Evolutionary conservation across 108 stramenopile species (phyloP), one percentile per base, ranked within the genome.

Genomic region (Epipyxis sp.): DNA sequence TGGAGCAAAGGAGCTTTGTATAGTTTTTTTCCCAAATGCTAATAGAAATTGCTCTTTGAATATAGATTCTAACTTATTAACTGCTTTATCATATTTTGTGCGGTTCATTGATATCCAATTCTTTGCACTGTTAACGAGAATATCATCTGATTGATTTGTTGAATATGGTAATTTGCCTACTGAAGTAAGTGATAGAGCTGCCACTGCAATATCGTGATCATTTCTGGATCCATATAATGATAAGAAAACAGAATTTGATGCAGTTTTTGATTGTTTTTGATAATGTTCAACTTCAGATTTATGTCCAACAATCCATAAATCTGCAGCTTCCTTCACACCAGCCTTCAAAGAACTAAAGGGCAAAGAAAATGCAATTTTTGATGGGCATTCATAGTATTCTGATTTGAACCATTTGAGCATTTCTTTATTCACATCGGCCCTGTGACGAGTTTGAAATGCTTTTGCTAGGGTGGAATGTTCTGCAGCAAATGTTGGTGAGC

Each of bases 251-350:
- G 61, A 65, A 3, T 29, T 37, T 6, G 34, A 32, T 10, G 61
- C 61, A 6, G 3, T 37, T 10, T 3, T 32, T 10, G 20, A 32
- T 65, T 65, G 13, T 6, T 37, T 25, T 37, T 25, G 27, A 32
- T 32, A 65, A 6, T 37, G 3, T 37, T 29, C 61, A 65, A 65
- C 61, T 25, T 3, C 61, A 3, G 20, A 32, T 6, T 6, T 6
- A 65, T 65, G 3, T 32, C 34, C 61, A 25, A 3, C 35, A 10
- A 32, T 65, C 61, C 61, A 65, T 65, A 65, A 13, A 13, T 65
- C 61, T 6, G 35, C 35, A 65, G 61, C 61, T 65, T 65, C 61
- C 3, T 25, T 3, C 3, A 65, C 61, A 13, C 61, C 61, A 65
- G 20, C 61, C 3, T 6, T 3, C 35, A 35, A 6, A 6, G 34